Evolutionary conservation across 352 stramenopile genomes (phyloP).

Genomic region (Phytopythium litorale): DNA sequence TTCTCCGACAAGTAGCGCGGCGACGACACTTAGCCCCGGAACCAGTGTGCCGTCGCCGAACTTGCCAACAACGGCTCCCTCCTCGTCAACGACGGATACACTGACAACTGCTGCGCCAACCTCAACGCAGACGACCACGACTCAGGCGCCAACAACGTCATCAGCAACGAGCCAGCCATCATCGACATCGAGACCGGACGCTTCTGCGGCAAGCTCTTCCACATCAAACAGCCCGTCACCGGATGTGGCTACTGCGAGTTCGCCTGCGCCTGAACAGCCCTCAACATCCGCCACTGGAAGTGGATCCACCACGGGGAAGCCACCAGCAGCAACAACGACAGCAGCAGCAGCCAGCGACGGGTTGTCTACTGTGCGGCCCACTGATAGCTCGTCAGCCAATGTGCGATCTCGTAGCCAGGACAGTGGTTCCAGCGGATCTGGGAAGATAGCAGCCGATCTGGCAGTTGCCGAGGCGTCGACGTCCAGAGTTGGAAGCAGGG

Average conservation of each 20-base stretch:
- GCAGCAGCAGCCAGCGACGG: not conserved
- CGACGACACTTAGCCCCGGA: constrained; percentile 6
- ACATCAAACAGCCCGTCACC: not conserved
- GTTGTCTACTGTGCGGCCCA: not conserved
- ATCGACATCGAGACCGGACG: not conserved
- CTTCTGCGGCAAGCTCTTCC: not conserved
- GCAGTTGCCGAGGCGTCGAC: not conserved
- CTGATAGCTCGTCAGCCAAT: not conserved
- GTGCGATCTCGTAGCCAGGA: not conserved
- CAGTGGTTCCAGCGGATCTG: not conserved
- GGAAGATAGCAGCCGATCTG: not conserved
- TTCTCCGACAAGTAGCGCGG: constrained; percentile 6
- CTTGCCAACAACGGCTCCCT: not conserved
- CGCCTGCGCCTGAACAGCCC: not conserved
- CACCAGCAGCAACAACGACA: not conserved
- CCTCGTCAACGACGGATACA: constrained; percentile 5
- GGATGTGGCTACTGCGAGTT: not conserved
- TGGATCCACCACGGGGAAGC: not conserved
- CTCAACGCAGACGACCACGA: constrained; percentile 3
- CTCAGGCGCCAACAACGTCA: constrained; percentile 4
- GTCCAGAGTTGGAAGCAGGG: not conserved
- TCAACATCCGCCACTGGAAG: not conserved
- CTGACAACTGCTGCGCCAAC: constrained; percentile 5
- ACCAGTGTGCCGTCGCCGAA: not conserved
- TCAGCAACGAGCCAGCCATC: constrained; percentile 3